A percentile compares a stretch with the other conserved stretches of the same genome.
Conservation (phyloP, 2,329 filamentous ascomycete species). For the Pezicula neosporulosa region DNA sequence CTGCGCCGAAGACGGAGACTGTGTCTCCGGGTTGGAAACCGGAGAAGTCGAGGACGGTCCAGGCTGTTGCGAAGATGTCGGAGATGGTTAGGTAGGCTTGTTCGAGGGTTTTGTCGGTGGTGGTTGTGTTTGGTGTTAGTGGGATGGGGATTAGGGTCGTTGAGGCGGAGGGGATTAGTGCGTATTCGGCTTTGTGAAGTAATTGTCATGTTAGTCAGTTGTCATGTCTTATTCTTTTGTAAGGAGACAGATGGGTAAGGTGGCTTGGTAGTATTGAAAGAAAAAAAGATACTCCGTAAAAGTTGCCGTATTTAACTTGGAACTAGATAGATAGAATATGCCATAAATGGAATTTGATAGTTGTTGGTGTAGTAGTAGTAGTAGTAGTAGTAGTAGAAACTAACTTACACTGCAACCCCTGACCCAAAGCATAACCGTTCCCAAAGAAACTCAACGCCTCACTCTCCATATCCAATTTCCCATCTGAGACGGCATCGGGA, state of each 20-base stretch:
- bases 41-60: slow-evolving; percentile 17
- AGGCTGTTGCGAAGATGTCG: slow-evolving; percentile 27
- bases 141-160: slow-evolving; percentile 79
- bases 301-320: no score
- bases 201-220: background rate
- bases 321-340: no score
- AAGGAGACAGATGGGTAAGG: no score
- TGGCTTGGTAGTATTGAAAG: no score
- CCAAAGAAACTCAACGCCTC: background rate
- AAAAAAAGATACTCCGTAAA: no score
- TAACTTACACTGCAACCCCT: background rate
- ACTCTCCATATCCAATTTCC: background rate
- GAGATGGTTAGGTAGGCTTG: slow-evolving; percentile 23
- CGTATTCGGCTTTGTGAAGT: slow-evolving; percentile 60
- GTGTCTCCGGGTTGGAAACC: slow-evolving; percentile 23
- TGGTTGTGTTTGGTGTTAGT: slow-evolving; percentile 20
- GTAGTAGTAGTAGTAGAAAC: no score
- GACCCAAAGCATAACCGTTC: background rate
- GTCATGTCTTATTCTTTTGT: background rate
- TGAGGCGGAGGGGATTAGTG: slow-evolving; percentile 74
- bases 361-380: no score
- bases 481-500: slow-evolving; percentile 36
- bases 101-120: slow-evolving; percentile 1
- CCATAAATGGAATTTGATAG: no score
- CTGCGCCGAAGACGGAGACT: slow-evolving; percentile 32